Conservation (phyloP, 2,329 filamentous ascomycete species). For the Ascochyta fabae region DNA sequence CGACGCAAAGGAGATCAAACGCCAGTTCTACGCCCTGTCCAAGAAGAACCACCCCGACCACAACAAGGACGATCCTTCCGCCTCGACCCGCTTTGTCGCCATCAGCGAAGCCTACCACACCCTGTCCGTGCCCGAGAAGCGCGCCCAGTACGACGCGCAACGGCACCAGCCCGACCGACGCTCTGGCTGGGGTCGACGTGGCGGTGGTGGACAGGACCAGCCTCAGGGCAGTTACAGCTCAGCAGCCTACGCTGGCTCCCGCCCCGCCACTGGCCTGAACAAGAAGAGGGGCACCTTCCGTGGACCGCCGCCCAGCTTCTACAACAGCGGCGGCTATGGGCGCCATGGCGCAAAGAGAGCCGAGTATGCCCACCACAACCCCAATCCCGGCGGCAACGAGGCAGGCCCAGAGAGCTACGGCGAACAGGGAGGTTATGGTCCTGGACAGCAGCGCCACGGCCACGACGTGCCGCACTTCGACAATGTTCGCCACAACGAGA, state of each 20-base stretch:
- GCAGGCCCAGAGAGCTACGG: conserved; percentile 42
- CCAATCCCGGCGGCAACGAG: conserved; percentile 19
- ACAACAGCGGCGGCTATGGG: conserved; percentile 80
- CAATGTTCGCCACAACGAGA: conserved; percentile 71
- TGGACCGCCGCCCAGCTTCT: conserved; percentile 90
- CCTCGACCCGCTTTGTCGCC: conserved; percentile 77
- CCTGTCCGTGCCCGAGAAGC: conserved; percentile 75
- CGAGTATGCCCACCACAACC: conserved; percentile 49
- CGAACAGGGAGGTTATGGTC: conserved; percentile 62
- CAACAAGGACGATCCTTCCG: conserved; percentile 76
- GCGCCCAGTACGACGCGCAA: conserved; percentile 80
- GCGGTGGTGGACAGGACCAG: conserved; percentile 51
- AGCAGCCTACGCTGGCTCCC: conserved; percentile 69
- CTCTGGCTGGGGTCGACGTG: conserved; percentile 33
- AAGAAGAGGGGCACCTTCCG: conserved; percentile 76
- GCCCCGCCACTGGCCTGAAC: conserved; percentile 81
- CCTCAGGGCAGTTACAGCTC: conserved; percentile 61
- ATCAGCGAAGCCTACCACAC: conserved; percentile 84
- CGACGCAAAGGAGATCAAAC: conserved; percentile 80
- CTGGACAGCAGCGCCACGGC: conserved; percentile 60
- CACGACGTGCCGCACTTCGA: conserved; percentile 77
- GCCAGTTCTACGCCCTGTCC: conserved; percentile 89
- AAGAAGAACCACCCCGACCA: conserved; percentile 92
- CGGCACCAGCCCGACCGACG: conserved; percentile 50
- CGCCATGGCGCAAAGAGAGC: conserved; percentile 65